phyloP scores from a whole-genome alignment of 495 filamentous ascomycete species.

The Podospora conica region DNA sequence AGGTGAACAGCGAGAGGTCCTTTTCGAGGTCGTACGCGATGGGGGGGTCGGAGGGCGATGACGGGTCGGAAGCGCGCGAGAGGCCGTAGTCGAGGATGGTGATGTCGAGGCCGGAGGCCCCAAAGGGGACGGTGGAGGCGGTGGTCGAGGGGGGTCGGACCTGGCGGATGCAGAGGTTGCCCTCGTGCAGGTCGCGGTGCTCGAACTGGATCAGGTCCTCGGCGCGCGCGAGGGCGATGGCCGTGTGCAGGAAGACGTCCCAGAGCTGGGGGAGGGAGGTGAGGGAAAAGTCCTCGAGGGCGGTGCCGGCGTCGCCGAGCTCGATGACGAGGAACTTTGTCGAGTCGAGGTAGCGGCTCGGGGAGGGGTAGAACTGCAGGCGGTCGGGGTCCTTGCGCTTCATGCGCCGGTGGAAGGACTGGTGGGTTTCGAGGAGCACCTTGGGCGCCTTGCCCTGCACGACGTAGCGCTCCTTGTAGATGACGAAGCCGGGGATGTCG shows the following conservation, averaged over 20 bases:
- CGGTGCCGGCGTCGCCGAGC: conserved; percentile 77
- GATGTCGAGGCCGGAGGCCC: conserved; percentile 62
- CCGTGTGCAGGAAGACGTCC: conserved; percentile 80
- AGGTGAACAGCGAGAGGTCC: conserved; percentile 47
- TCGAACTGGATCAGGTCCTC: conserved; percentile 72
- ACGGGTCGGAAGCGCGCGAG: conserved; percentile 52
- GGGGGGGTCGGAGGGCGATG: not conserved
- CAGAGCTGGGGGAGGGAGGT: conserved; percentile 57
- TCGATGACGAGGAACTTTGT: conserved; percentile 79
- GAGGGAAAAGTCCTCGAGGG: conserved; percentile 60
- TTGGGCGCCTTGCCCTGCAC: conserved; percentile 62
- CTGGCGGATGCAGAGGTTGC: conserved; percentile 71
- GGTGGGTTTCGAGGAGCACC: conserved; percentile 57
- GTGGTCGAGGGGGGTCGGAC: conserved; percentile 32
- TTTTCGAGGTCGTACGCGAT: conserved; percentile 47
- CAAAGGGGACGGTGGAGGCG: conserved; percentile 46
- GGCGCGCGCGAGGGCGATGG: conserved; percentile 68
- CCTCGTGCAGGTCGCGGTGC: conserved; percentile 85
- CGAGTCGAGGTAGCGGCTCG: conserved; percentile 52
- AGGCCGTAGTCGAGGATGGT: conserved; percentile 90
- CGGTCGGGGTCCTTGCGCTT: conserved; percentile 53
- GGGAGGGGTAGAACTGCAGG: conserved; percentile 59
- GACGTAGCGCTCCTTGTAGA: conserved; percentile 73
- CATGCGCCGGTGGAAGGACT: conserved; percentile 53
- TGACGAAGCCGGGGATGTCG: conserved; percentile 81